A percentile compares a stretch with the other conserved stretches of the same genome.
phyloP scores from a whole-genome alignment of 2,329 filamentous ascomycete species.

The Aspergillus sp. region DNA sequence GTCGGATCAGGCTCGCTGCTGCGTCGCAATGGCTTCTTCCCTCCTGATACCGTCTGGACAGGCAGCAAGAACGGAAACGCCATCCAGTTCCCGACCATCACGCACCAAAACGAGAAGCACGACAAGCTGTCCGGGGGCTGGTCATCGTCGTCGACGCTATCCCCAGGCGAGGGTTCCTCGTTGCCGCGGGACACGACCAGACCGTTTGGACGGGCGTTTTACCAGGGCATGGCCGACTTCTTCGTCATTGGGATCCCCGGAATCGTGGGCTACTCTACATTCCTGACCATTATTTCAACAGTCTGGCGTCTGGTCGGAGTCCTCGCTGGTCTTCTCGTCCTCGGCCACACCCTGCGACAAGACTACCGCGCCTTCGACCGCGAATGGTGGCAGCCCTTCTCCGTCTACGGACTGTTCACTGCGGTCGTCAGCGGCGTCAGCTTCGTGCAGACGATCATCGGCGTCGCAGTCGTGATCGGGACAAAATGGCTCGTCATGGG shows the following conservation, averaged over 20 bases:
- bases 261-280: background rate
- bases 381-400: conserved; percentile 10
- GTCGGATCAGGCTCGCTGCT: conserved; percentile 58
- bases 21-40: conserved; percentile 46
- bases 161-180: conserved; percentile 3
- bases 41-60: conserved; percentile 50
- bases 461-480: conserved; percentile 46
- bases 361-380: conserved; percentile 1
- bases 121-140: background rate
- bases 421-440: background rate
- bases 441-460: conserved; percentile 31
- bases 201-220: conserved; percentile 56
- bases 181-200: conserved; percentile 19
- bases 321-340: background rate
- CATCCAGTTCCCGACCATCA: conserved; percentile 41
- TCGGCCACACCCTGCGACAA: background rate
- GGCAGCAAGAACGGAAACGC: conserved; percentile 55
- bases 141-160: background rate
- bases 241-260: conserved; percentile 1
- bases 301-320: conserved; percentile 1
- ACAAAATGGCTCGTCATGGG: conserved; percentile 57
- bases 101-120: background rate
- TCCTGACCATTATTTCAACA: background rate
- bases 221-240: conserved; percentile 6
- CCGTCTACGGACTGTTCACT: background rate